Conservation (phyloP, 768 basidiomycete genomes). For the Lentinula boryana region DNA sequence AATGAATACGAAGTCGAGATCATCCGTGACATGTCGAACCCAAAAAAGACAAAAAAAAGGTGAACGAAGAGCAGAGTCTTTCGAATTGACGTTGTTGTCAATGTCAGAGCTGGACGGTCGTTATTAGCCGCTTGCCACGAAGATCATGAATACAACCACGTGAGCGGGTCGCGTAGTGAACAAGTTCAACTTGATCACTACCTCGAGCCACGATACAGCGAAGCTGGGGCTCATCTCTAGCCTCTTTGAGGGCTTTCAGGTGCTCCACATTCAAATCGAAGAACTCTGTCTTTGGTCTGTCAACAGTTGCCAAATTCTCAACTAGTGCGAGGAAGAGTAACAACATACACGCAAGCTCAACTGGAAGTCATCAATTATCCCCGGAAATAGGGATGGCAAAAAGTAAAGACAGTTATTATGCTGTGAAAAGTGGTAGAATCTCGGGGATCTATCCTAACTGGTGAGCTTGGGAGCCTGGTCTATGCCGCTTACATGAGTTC, state of each 20-base stretch:
- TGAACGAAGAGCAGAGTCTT: no score
- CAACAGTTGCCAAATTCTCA: background rate
- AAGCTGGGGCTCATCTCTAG: background rate
- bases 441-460: constrained; percentile 71
- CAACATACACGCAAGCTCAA: background rate
- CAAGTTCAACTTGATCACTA: no score
- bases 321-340: background rate
- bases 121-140: no score
- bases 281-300: background rate
- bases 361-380: background rate
- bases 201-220: background rate
- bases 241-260: background rate
- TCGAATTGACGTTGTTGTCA: no score
- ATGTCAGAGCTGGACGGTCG: no score
- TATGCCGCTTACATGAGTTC: background rate
- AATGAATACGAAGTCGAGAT: no score
- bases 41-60: no score
- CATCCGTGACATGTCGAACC: no score
- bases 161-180: no score
- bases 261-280: background rate
- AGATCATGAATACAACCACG: no score
- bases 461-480: constrained; percentile 30
- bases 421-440: constrained; percentile 57
- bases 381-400: background rate
- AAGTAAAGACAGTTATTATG: constrained; percentile 44